Evolutionary conservation across 2,329 filamentous ascomycete species (phyloP).

Genomic region (Elsinoe ampelina): DNA sequence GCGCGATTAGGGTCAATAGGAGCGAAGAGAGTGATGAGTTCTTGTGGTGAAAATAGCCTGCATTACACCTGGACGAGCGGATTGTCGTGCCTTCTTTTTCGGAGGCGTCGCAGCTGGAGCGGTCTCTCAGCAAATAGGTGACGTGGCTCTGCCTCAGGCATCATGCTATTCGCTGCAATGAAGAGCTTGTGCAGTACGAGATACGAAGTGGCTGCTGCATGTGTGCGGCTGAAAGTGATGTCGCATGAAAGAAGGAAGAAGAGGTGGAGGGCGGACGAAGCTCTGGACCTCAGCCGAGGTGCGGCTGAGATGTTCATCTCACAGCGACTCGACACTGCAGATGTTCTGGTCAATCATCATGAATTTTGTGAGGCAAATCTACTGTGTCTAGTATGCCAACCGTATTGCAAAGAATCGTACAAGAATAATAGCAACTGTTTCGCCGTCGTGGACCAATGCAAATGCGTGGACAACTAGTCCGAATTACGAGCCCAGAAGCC

Average conservation of each 20-base stretch:
- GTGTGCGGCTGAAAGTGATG: not conserved
- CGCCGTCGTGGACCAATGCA: not conserved
- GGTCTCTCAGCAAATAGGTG: not conserved
- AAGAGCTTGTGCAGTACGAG: not conserved
- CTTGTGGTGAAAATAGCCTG: too few relatives aligned
- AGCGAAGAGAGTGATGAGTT: too few relatives aligned
- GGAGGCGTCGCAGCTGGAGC: not conserved
- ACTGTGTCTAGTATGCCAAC: not conserved
- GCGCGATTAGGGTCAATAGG: too few relatives aligned
- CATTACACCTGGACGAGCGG: not conserved
- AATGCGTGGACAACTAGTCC: not conserved
- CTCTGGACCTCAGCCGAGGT: not conserved
- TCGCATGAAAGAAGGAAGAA: not conserved
- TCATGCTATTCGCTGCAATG: not conserved
- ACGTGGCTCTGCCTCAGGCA: not conserved
- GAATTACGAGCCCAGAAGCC: constrained; percentile 6
- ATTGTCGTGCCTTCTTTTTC: not conserved
- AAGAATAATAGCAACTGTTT: not conserved
- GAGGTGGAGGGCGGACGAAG: not conserved
- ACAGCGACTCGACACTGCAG: too few relatives aligned
- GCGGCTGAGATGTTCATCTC: not conserved
- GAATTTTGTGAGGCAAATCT: not conserved
- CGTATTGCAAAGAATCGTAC: not conserved
- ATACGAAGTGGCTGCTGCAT: not conserved
- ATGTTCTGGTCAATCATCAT: not conserved